Base-by-base conservation (phyloP, 805 yeast genomes). In the Candida ulmi region DNA sequence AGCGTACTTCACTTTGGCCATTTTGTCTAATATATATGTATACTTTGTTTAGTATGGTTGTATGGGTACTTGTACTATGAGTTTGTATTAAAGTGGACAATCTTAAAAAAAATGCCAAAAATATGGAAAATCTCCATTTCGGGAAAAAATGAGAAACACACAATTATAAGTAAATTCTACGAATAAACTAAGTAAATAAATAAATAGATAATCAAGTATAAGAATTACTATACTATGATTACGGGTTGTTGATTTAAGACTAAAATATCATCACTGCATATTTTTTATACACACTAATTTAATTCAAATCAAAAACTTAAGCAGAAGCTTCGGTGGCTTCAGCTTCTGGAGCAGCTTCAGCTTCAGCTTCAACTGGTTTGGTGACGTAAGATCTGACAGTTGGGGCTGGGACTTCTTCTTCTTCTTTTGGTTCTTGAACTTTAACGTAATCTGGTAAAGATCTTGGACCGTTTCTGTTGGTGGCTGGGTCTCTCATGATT, bases 401-500 rank as follows among this genome's bases (percentile, higher is more conserved):
- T 66, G 95, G 95, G 64, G 81, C 88, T 57, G 78, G 74, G 61
- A 83, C 71, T 52, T 68, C 72, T 68, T 80, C 87, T 66, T 90
- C 96, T 64, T 88, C 96, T 84, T 90, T 90, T 72, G 96, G 95
- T 70, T 87, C 95, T 61, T 78, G 69, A 64, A 90, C 83, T 71
- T 79, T 77, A 70, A 90, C 96, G 71, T 83, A 88, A 73, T 90
- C 97, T 69, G 97, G 97, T 68, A 90, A 79, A 45, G 96, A 77
- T 69, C 66, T 87, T 76, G 95, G 95, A 74, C 95, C 95, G 57
- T 61, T 60, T 69, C 72, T 81, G 80, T 80, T 76, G 63, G 78
- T 67, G 61, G 91, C 88, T 74, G 98, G 96, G 81, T 91, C 98
- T 71, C 87, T 88, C 99, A 93, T 93, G 69, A 93, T 93, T 84